Evolutionary conservation across 305 asterid species (phyloP).

Genomic region (Rubia balearica): DNA sequence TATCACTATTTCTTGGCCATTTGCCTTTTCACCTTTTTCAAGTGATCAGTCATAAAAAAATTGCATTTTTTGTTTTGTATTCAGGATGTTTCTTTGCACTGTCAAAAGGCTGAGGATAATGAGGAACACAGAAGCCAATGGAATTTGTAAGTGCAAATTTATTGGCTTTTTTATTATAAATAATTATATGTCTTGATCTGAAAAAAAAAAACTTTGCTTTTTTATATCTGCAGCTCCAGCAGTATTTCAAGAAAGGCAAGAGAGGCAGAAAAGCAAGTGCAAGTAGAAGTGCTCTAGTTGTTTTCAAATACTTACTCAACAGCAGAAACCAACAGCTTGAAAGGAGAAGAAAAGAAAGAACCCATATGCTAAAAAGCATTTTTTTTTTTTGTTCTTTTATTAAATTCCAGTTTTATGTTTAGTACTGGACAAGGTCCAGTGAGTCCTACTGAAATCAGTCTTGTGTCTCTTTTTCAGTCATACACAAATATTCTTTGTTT

Average conservation of each 20-base stretch:
- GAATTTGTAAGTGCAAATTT: slow-evolving; percentile 48
- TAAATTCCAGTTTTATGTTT: background rate
- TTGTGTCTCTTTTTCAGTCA: slow-evolving; percentile 6
- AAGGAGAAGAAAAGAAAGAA: slow-evolving; percentile 22
- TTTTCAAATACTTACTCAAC: slow-evolving; percentile 1
- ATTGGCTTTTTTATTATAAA: background rate
- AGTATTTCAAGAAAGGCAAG: slow-evolving; percentile 38
- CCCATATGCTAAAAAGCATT: slow-evolving; percentile 6
- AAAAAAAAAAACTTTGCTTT: slow-evolving; percentile 4
- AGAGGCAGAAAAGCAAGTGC: slow-evolving; percentile 49
- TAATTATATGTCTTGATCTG: background rate
- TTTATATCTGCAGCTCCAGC: slow-evolving; percentile 44
- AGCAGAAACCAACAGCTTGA: slow-evolving; percentile 18
- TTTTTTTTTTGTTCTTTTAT: slow-evolving; percentile 13
- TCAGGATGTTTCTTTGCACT: slow-evolving; percentile 74
- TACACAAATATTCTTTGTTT: slow-evolving; percentile 19
- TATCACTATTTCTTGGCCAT: background rate
- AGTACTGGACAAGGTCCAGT: slow-evolving; percentile 3
- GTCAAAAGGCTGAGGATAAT: slow-evolving; percentile 80
- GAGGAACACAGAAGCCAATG: slow-evolving; percentile 74
- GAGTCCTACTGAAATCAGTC: slow-evolving; percentile 5
- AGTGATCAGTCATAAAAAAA: too few species aligned
- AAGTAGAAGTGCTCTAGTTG: slow-evolving; percentile 17
- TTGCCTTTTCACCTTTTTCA: too few species aligned
- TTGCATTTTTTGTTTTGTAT: slow-evolving; percentile 1